Evolutionary conservation across 108 stramenopile species (phyloP), one percentile per base, ranked within the genome.

Genomic region (Aurantiochytrium sp.): DNA sequence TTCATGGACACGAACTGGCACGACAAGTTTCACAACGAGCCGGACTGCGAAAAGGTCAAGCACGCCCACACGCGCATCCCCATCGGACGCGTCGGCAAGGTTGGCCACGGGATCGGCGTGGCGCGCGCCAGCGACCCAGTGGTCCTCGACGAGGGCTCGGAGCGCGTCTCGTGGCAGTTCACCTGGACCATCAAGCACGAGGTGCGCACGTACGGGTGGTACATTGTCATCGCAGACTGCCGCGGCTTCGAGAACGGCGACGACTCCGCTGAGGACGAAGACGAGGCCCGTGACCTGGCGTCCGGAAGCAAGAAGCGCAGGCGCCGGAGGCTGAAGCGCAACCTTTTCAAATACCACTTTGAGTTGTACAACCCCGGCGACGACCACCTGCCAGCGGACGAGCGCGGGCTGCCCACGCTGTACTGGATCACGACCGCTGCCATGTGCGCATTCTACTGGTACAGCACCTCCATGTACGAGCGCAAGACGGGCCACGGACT

Each of bases 1-100:
- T 81, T 81, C 3, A 81, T 81, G 73, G 73, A 81, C 73, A 81
- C 73, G 42, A 81, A 81, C 4, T 81, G 73, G 73, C 42, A 81
- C 12, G 73, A 81, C 42, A 81, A 81, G 45, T 81, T 81, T 2
- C 73, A 81, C 45, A 48, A 48, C 3, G 73, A 81, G 24, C 39
- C 73, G 21, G 73, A 81, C 45, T 81, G 73, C 45, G 45, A 81
- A 24, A 81, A 81, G 73, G 73, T 81, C 19, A 41, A 81, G 45
- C 73, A 81, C 32, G 73, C 73, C 12, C 73, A 81, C 45, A 81
- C 73, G 1, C 39, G 73, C 42, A 81, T 81, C 45, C 42, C 73
- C 8, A 48, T 81, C 45, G 73, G 73, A 37, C 45, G 42, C 27
- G 73, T 81, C 12, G 73, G 73, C 42, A 81, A 81, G 45, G 73